Conservation (phyloP, 2,329 filamentous ascomycete genomes). For the Ceratocystis diversiconidia region DNA sequence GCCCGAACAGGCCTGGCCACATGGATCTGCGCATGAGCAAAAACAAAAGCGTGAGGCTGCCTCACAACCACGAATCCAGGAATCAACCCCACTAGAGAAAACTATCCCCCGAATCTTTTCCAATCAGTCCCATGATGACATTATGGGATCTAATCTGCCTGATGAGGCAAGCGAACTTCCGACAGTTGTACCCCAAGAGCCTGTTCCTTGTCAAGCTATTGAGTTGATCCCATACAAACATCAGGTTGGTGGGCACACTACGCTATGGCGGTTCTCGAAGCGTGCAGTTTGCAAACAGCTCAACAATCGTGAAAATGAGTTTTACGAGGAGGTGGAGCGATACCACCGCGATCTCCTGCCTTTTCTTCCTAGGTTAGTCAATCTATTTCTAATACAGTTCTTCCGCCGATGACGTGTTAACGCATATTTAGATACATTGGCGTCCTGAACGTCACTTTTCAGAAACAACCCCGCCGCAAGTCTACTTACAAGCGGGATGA, state of each 20-base stretch:
- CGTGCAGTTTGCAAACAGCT: constrained; percentile 95
- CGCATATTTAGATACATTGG: constrained; percentile 64
- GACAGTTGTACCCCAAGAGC: constrained; percentile 19
- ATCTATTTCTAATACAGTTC: background rate
- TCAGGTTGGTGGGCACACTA: constrained; percentile 93
- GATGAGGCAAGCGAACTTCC: constrained; percentile 4
- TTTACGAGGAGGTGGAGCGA: constrained; percentile 90
- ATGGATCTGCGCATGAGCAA: background rate
- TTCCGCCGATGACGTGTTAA: background rate
- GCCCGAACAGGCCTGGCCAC: background rate
- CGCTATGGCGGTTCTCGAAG: constrained; percentile 87
- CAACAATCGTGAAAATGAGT: constrained; percentile 96
- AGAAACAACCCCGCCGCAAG: constrained; percentile 60
- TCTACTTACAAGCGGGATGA: constrained; percentile 41
- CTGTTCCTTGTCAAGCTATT: constrained; percentile 64
- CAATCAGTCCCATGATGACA: background rate
- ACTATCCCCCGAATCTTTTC: background rate
- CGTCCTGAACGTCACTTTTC: constrained; percentile 89
- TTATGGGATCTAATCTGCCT: background rate
- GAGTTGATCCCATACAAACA: constrained; percentile 95
- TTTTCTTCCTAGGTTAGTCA: constrained; percentile 68
- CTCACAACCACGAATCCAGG: background rate
- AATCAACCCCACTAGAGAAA: background rate
- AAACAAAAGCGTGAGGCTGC: background rate
- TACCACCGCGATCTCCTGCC: constrained; percentile 78